These are phyloP conservation scores for Leptographium galeiforme DNA, from an alignment of 2,329 filamentous ascomycete genomes.

Conservation along the genomic window DNA sequence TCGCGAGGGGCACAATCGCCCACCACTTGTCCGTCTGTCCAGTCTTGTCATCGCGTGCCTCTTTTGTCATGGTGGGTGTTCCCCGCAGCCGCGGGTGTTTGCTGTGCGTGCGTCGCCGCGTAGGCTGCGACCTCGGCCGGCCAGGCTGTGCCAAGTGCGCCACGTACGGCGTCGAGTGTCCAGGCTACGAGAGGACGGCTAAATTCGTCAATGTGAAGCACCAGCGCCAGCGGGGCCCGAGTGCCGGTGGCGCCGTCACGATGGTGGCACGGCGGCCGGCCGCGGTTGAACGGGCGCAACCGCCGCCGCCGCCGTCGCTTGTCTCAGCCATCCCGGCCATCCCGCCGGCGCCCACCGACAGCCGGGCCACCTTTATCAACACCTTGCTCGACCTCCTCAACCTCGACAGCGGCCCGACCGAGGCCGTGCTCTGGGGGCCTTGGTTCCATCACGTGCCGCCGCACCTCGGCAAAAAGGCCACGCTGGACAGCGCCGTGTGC, in stretches of 20 bases:
- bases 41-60: too few relatives aligned
- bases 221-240: slow-evolving; percentile 10
- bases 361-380: slow-evolving; percentile 19
- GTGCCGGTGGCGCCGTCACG: background rate
- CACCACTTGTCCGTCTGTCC: too few relatives aligned
- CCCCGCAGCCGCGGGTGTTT: slow-evolving; percentile 24
- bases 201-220: slow-evolving; percentile 29
- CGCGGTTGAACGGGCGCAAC: too few relatives aligned
- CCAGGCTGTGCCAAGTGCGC: slow-evolving; percentile 25
- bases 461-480: slow-evolving; percentile 20
- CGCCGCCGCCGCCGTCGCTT: too few relatives aligned
- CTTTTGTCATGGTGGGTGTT: slow-evolving; percentile 22
- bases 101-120: slow-evolving; percentile 25
- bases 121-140: slow-evolving; percentile 31
- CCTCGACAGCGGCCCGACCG: slow-evolving; percentile 2
- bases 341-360: background rate
- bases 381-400: slow-evolving; percentile 16
- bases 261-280: background rate
- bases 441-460: slow-evolving; percentile 15
- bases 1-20: too few relatives aligned
- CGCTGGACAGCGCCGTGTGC: slow-evolving; percentile 25
- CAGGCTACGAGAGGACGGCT: slow-evolving; percentile 23
- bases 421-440: slow-evolving; percentile 10
- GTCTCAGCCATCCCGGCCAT: background rate
- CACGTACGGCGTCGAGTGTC: slow-evolving; percentile 23